Evolutionary conservation across 352 stramenopile genomes (phyloP), one percentile per base, ranked within the genome.

Genomic region (Phytopythium sindhum): DNA sequence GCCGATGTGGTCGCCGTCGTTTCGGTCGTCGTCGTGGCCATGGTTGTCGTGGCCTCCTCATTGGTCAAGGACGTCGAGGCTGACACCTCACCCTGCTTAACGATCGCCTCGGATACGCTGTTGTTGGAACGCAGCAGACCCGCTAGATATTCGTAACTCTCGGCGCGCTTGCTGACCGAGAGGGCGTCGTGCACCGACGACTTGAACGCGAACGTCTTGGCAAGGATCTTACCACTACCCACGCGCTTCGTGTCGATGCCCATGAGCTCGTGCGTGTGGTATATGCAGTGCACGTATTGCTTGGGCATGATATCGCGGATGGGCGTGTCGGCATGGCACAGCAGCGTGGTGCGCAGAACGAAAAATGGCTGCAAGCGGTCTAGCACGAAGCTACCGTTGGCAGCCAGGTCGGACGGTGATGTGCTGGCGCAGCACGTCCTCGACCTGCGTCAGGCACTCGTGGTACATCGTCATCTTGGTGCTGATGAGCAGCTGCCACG

Each of bases 391-490:
- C 66, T 69, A 53, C 87, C 89, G 61, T 86, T 77, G 5, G 72
- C 69, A 59, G 74, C 79, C 35, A 91, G 70, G 54, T 89, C 76
- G 15, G 72, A 75, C 76, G 0, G 80, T 73, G 15, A 95, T 72
- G 74, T 92, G 89, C 58, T 81, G 67, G 45, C 78, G 83, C 31
- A 96, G 73, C 37, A 93, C 73, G 9, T 72, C 74, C 68, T 95
- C 86, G 31, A 95, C 86, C 45, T 94, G 86, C 26, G 73, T 77
- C 37, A 97, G 67, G 10, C 95, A 88, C 64, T 98, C 90, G 39
- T 94, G 80, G 72, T 98, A 97, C 60, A 91, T 98, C 39, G 97
- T 95, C 80, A 98, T 98, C 72, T 97, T 98, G 74, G 98, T 92
- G 72, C 98, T 85, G 55, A 99, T 96, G 11, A 99, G 78, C 42